Evolutionary conservation across 1,284 basidiomycete genomes (phyloP).

Genomic region (Trametes sp.): DNA sequence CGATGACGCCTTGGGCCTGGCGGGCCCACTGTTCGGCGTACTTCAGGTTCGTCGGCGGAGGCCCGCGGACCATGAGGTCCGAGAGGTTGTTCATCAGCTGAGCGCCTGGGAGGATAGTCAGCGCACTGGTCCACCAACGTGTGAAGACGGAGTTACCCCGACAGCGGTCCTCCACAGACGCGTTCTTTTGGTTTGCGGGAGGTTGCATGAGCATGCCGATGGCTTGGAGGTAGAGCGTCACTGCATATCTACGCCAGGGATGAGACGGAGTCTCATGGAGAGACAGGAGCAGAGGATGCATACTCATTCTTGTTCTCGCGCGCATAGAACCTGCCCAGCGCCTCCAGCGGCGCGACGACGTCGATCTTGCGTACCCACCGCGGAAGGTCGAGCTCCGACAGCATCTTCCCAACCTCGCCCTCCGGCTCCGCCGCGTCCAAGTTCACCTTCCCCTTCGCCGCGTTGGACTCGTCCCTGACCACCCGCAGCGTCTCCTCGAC

Average conservation of each 20-base stretch:
- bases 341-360: constrained; percentile 73
- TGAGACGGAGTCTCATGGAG: background rate
- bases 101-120: constrained; percentile 55
- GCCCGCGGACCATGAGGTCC: constrained; percentile 60
- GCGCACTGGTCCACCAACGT: background rate
- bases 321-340: constrained; percentile 70
- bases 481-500: constrained; percentile 63
- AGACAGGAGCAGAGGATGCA: constrained; percentile 38
- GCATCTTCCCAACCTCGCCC: constrained; percentile 38
- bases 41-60: constrained; percentile 53
- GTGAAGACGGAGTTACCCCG: constrained; percentile 52
- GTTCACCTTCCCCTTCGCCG: constrained; percentile 20
- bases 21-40: constrained; percentile 70
- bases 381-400: constrained; percentile 66
- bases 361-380: constrained; percentile 68
- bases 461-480: constrained; percentile 27
- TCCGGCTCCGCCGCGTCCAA: constrained; percentile 25
- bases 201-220: constrained; percentile 71
- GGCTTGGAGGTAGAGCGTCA: constrained; percentile 71
- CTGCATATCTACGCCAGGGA: constrained; percentile 57
- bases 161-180: constrained; percentile 61
- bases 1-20: constrained; percentile 59
- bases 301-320: constrained; percentile 66
- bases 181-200: constrained; percentile 41
- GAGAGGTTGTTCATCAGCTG: constrained; percentile 75